A percentile compares a stretch with the other conserved stretches of the same genome.
Conservation (phyloP, 768 basidiomycete species). For the Psilocybe cubensis region DNA sequence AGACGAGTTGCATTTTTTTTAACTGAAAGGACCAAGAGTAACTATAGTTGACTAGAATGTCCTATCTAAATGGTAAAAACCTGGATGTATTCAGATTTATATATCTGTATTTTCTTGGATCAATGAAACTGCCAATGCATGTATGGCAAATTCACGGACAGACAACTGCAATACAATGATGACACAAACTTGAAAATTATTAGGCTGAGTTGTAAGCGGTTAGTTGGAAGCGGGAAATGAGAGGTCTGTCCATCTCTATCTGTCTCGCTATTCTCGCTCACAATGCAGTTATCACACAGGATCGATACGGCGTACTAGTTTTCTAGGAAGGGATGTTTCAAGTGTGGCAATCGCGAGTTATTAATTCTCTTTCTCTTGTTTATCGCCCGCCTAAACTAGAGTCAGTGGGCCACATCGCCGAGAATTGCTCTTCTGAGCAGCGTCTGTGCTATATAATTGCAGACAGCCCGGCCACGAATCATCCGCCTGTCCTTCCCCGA, state of each 20-base stretch:
- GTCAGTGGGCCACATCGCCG: constrained; percentile 90
- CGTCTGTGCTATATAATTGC: constrained; percentile 95
- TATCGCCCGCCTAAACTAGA: constrained; percentile 14
- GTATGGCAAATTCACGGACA: too few species aligned
- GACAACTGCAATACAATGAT: too few species aligned
- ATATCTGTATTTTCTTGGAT: too few species aligned
- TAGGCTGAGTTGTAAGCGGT: constrained; percentile 68
- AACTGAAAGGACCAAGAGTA: too few species aligned
- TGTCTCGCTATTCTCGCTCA: background rate
- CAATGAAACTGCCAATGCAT: too few species aligned
- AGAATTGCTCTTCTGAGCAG: constrained; percentile 87
- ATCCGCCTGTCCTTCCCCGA: constrained; percentile 82
- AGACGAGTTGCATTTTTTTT: too few species aligned
- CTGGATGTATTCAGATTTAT: too few species aligned
- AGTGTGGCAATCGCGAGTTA: constrained; percentile 91
- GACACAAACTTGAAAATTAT: too few species aligned
- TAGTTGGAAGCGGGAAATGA: constrained; percentile 76
- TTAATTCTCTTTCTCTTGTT: constrained; percentile 16
- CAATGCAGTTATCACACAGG: constrained; percentile 29
- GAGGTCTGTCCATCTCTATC: constrained; percentile 58
- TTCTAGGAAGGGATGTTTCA: constrained; percentile 89
- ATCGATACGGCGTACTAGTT: constrained; percentile 76
- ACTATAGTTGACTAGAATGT: too few species aligned
- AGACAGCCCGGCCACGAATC: constrained; percentile 95
- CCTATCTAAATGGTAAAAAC: too few species aligned